These are phyloP conservation scores for Didymella arachidicola DNA, from an alignment of 2,329 filamentous ascomycete genomes.

Conservation along the genomic window DNA sequence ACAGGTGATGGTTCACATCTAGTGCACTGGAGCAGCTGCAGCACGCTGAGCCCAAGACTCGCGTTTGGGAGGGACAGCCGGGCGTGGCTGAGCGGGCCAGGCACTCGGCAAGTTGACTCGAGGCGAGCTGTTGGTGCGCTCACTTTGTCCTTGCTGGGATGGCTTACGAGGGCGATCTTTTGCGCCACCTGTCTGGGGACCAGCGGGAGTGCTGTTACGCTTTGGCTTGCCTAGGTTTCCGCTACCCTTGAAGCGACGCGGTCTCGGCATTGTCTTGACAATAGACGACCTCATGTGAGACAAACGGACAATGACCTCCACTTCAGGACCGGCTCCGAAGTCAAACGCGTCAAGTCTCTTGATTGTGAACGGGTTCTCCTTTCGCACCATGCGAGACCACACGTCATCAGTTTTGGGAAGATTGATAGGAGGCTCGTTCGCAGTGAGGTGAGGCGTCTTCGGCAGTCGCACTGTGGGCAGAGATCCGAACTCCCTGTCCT, in stretches of 20 bases:
- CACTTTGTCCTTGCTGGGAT: conserved; percentile 40
- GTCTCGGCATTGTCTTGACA: conserved; percentile 41
- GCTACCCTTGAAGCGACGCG: conserved; percentile 28
- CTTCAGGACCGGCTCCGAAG: conserved; percentile 32
- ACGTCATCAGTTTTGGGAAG: conserved; percentile 32
- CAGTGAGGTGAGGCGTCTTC: conserved; percentile 45
- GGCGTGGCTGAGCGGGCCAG: conserved; percentile 40
- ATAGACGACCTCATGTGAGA: conserved; percentile 37
- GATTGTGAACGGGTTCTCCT: conserved; percentile 41
- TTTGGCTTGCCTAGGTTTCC: conserved; percentile 37
- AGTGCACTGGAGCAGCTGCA: conserved; percentile 19
- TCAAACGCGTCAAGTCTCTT: conserved; percentile 39
- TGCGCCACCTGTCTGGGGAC: conserved; percentile 24
- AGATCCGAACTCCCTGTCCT: conserved; percentile 58
- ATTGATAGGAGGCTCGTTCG: conserved; percentile 40
- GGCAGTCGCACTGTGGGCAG: conserved; percentile 50
- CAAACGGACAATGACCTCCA: conserved; percentile 42
- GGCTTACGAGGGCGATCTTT: conserved; percentile 44
- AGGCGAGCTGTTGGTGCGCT: conserved; percentile 34
- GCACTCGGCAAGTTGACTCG: conserved; percentile 37
- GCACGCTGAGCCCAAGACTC: conserved; percentile 23
- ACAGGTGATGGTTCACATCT: not conserved
- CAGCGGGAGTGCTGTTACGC: conserved; percentile 33
- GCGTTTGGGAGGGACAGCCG: conserved; percentile 27
- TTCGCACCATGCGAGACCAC: conserved; percentile 33